Evolutionary conservation across 129 eudicot species (phyloP).

Genomic region (Ambrosia trifida): DNA sequence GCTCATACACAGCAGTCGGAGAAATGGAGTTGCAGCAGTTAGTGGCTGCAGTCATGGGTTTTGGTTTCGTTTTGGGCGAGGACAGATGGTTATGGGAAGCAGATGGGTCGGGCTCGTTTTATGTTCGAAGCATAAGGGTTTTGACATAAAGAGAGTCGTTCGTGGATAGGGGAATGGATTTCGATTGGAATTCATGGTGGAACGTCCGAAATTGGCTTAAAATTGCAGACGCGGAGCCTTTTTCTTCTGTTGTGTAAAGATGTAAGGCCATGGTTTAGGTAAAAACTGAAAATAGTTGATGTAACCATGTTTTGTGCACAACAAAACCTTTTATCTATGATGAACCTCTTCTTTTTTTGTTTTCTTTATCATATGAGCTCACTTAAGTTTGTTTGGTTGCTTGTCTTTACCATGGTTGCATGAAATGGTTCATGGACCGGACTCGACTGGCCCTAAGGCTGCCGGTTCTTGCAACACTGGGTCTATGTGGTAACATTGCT

Average conservation of each 20-base stretch:
- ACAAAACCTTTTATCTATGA: slow-evolving; percentile 29
- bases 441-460: neutral
- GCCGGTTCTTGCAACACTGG: neutral
- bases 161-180: no score
- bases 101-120: no score
- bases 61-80: no score
- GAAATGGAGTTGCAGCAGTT: no score
- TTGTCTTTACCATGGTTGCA: neutral
- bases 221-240: no score
- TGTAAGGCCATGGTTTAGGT: slow-evolving; percentile 18
- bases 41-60: no score
- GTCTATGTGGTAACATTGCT: neutral
- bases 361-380: slow-evolving; percentile 9
- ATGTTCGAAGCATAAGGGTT: no score
- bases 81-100: no score
- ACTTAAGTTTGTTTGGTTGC: neutral
- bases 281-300: slow-evolving; percentile 3
- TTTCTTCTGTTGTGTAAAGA: slow-evolving; percentile 22
- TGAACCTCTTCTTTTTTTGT: neutral
- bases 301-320: slow-evolving; percentile 34
- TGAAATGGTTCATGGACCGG: neutral
- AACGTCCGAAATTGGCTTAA: no score
- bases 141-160: no score
- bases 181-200: no score
- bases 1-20: no score